phyloP scores from a whole-genome alignment of 192 early-diverging fungal species.

The Linnemannia hyalina region DNA sequence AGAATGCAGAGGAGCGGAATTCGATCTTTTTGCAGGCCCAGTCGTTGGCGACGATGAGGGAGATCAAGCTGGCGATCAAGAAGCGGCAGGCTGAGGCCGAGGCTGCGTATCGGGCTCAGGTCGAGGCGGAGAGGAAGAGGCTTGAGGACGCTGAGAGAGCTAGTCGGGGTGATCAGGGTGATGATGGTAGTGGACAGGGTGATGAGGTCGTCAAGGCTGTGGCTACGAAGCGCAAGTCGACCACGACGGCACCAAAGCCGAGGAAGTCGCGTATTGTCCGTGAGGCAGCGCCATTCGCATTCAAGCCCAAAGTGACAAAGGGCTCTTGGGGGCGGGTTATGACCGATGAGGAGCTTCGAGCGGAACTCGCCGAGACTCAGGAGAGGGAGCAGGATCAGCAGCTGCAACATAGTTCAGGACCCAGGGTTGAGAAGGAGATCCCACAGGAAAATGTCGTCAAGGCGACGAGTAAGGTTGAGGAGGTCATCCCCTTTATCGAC shows the following conservation, averaged over 20 bases:
- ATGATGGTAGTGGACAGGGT: constrained; percentile 3
- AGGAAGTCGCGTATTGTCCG: not conserved
- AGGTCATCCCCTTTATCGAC: not conserved
- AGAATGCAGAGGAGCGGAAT: not conserved
- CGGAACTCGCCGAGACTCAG: not conserved
- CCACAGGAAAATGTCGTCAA: not conserved
- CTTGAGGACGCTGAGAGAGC: not conserved
- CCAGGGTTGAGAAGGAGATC: not conserved
- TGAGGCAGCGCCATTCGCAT: not conserved
- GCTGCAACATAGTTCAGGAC: not conserved
- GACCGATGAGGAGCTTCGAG: not conserved
- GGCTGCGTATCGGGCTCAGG: constrained; percentile 21
- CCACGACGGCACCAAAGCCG: not conserved
- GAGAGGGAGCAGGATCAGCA: not conserved
- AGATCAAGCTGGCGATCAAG: constrained; percentile 40
- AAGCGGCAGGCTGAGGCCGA: constrained; percentile 15
- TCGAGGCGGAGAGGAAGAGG: constrained; percentile 28
- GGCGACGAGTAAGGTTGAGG: not conserved
- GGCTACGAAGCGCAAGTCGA: not conserved
- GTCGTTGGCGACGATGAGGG: constrained; percentile 22
- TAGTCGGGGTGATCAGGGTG: not conserved
- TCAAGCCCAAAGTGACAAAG: not conserved
- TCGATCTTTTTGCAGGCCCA: constrained; percentile 43
- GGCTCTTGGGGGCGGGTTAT: not conserved
- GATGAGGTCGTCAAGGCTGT: not conserved